Conservation (phyloP, 2,329 filamentous ascomycete genomes). For the Fusarium fracticaudum region DNA sequence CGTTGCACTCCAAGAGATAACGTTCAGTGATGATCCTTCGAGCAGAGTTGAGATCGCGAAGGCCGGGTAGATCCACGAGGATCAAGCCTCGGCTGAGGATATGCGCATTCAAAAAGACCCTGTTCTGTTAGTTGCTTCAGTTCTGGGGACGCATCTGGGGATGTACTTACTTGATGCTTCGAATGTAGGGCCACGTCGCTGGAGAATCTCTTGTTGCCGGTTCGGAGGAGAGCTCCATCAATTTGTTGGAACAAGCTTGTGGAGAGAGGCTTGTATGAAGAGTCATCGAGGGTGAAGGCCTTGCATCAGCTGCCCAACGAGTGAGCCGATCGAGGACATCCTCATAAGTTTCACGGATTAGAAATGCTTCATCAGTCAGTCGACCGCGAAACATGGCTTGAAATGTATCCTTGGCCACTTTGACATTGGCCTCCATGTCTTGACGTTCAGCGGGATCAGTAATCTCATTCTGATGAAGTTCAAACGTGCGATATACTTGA, state of each 20-base stretch:
- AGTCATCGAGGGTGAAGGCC: slow-evolving; percentile 1
- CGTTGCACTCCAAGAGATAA: slow-evolving; percentile 56
- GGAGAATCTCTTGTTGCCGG: slow-evolving; percentile 17
- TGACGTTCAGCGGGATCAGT: slow-evolving; percentile 38
- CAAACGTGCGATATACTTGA: slow-evolving; percentile 49
- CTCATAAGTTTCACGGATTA: slow-evolving; percentile 22
- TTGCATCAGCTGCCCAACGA: slow-evolving; percentile 34
- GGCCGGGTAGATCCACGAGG: slow-evolving; percentile 57
- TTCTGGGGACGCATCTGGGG: neutral
- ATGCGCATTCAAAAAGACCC: slow-evolving; percentile 55
- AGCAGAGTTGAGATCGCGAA: slow-evolving; percentile 58
- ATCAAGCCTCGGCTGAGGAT: slow-evolving; percentile 59
- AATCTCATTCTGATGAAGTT: slow-evolving; percentile 39
- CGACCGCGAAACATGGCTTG: slow-evolving; percentile 48
- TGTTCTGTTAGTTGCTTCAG: slow-evolving; percentile 36
- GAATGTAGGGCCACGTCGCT: slow-evolving; percentile 56
- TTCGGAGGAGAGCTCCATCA: slow-evolving; percentile 53
- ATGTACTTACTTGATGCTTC: slow-evolving; percentile 52
- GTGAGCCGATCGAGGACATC: slow-evolving; percentile 33
- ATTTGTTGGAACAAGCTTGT: slow-evolving; percentile 46
- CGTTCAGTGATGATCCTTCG: slow-evolving; percentile 55
- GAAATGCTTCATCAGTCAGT: slow-evolving; percentile 29
- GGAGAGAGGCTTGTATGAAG: neutral
- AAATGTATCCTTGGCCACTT: slow-evolving; percentile 51
- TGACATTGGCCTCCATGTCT: slow-evolving; percentile 43